Base-by-base conservation (phyloP, 2,329 filamentous ascomycete genomes). In the Penicillium sp. region DNA sequence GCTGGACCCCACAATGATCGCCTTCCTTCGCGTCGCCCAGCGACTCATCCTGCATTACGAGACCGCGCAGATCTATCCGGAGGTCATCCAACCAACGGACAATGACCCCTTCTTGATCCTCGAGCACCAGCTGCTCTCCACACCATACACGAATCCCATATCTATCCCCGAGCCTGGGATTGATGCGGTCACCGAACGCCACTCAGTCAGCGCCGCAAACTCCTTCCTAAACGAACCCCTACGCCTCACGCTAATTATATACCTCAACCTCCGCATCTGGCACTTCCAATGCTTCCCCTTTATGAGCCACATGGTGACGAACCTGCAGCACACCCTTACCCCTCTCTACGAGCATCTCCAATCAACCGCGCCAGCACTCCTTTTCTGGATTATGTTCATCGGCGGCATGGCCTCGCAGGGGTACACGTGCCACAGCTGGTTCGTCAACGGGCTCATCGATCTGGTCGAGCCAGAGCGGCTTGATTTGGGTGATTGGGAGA, bases 361-460 rank as follows among this genome's bases (percentile, higher is more conserved):
- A n/a, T 29, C 52, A 23, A n/a, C 15, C 13, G 52, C 35, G 1
- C 52, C 9, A 9, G n/a, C 21, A 3, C 38, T 55, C n/a, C n/a
- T 45, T 5, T 60, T 68, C 46, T 68, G 66, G 66, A 56, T 65
- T 0, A 49, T 66, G 1, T 67, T 67, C 38, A 59, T 66, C 8
- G 67, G 65, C 2, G 66, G 65, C 23, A 65, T 69, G 41, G 64
- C 64, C 1, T 66, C 67, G 2, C 62, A 58, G 51, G 61, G 62
- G 0, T 64, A 60, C 19, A 56, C 54, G 3, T 57, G 26, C 46
- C 59, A 63, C 35, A 38, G 64, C 4, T 69, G 64, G 65, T 67
- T 67, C 44, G 45, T 66, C 23, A 23, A 17, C 7, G 61, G 47
- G 17, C 52, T 69, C 1, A 60, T 56, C 7, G 59, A 62, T 3